Evolutionary conservation across 345 rosid species (phyloP).

Genomic region (Hibiscus trionum): DNA sequence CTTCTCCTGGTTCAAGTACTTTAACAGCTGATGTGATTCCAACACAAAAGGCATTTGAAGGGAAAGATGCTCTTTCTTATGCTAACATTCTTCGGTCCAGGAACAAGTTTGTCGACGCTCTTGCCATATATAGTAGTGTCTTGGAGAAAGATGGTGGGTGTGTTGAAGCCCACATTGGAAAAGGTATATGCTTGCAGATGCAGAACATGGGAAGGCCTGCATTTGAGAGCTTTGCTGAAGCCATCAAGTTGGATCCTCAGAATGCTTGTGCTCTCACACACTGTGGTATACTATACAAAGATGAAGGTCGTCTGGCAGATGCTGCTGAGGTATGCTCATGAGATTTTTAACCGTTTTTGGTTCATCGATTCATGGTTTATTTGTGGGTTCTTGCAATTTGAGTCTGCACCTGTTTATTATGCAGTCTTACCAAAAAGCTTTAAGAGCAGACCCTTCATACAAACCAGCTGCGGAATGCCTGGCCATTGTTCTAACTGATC

Average conservation of each 20-base stretch:
- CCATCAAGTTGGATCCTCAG: constrained; percentile 73
- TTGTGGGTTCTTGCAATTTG: not conserved
- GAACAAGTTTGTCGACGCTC: constrained; percentile 91
- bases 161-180: constrained; percentile 90
- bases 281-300: constrained; percentile 89
- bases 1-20: constrained; percentile 42
- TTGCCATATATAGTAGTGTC: constrained; percentile 60
- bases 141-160: constrained; percentile 62
- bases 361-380: not conserved
- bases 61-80: constrained; percentile 69
- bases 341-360: not conserved
- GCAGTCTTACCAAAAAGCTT: constrained; percentile 94
- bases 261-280: constrained; percentile 94
- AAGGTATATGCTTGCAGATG: constrained; percentile 96
- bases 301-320: constrained; percentile 86
- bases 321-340: constrained; percentile 71
- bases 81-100: constrained; percentile 90
- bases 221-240: constrained; percentile 84
- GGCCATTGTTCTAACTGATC: constrained; percentile 92
- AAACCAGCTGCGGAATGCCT: constrained; percentile 95
- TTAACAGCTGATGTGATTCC: constrained; percentile 28
- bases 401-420: not conserved
- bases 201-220: constrained; percentile 82
- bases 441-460: constrained; percentile 77
- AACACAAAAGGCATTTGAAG: constrained; percentile 34